phyloP scores from a whole-genome alignment of 345 rosid genomes.

The Salix suchowensis region DNA sequence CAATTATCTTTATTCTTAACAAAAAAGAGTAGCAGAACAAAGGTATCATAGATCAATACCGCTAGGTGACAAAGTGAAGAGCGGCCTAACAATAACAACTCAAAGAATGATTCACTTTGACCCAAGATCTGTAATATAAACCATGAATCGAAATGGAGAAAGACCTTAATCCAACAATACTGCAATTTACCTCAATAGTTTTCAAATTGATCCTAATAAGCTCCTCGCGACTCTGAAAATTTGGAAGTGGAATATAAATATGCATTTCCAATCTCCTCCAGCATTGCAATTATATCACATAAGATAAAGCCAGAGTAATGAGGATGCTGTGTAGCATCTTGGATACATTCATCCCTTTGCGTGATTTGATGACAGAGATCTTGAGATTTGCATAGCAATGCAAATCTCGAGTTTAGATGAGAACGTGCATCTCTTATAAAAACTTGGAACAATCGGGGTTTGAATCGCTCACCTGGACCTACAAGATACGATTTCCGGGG shows the following conservation, averaged over 20 bases:
- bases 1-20: neutral
- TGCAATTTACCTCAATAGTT: conserved; percentile 73
- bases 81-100: neutral
- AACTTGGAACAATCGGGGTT: no score
- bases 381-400: no score
- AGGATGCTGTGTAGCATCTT: neutral
- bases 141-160: neutral
- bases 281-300: conserved; percentile 26
- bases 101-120: neutral
- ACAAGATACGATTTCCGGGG: no score
- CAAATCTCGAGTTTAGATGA: no score
- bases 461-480: rapidly evolving
- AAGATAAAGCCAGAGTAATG: neutral
- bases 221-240: conserved; percentile 91
- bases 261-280: conserved; percentile 99
- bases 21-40: neutral
- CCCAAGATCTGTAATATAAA: neutral
- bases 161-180: neutral
- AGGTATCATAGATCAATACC: neutral
- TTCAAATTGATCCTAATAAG: conserved; percentile 93
- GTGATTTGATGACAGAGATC: no score
- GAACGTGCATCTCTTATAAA: no score
- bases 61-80: neutral
- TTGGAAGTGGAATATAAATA: conserved; percentile 96
- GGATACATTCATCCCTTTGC: neutral